Evolutionary conservation across 2,329 filamentous ascomycete species (phyloP).

Genomic region (Aspergillus ustus): DNA sequence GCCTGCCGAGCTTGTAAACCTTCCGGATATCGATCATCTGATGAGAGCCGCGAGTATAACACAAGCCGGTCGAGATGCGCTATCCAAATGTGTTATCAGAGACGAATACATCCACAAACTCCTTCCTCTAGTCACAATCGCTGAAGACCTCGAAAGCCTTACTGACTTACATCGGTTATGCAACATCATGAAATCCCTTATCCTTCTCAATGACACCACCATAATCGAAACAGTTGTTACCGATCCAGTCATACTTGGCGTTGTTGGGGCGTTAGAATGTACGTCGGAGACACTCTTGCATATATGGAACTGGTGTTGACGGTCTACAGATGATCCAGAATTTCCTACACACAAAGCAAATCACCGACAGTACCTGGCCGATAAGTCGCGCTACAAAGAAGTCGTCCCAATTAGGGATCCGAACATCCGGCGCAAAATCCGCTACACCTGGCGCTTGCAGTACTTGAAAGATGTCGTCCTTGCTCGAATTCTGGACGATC

Average conservation of each 20-base stretch:
- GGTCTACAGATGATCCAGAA: slow-evolving; percentile 76
- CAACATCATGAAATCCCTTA: slow-evolving; percentile 97
- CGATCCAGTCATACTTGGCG: slow-evolving; percentile 85
- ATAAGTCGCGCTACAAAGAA: slow-evolving; percentile 91
- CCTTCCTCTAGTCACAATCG: slow-evolving; percentile 81
- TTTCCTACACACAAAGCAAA: slow-evolving; percentile 98
- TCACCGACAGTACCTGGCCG: slow-evolving; percentile 88
- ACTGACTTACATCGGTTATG: slow-evolving; percentile 87
- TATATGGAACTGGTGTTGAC: slow-evolving; percentile 33
- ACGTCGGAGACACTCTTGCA: slow-evolving; percentile 31
- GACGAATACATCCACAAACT: slow-evolving; percentile 89
- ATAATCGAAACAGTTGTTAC: slow-evolving; percentile 95
- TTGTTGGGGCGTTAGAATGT: slow-evolving; percentile 93
- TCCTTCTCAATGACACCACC: slow-evolving; percentile 89
- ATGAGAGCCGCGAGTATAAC: slow-evolving; percentile 80
- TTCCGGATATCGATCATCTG: slow-evolving; percentile 80
- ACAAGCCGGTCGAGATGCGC: slow-evolving; percentile 76
- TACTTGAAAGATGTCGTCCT: slow-evolving; percentile 99
- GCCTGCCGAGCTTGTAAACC: slow-evolving; percentile 76
- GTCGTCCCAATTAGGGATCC: slow-evolving; percentile 90
- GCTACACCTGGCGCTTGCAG: slow-evolving; percentile 92
- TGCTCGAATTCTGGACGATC: slow-evolving; percentile 93
- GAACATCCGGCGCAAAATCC: slow-evolving; percentile 83
- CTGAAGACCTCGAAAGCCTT: slow-evolving; percentile 88
- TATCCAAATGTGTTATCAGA: slow-evolving; percentile 82